Evolutionary conservation across 768 basidiomycete species (phyloP).

Genomic region (Steccherinum ochraceum): DNA sequence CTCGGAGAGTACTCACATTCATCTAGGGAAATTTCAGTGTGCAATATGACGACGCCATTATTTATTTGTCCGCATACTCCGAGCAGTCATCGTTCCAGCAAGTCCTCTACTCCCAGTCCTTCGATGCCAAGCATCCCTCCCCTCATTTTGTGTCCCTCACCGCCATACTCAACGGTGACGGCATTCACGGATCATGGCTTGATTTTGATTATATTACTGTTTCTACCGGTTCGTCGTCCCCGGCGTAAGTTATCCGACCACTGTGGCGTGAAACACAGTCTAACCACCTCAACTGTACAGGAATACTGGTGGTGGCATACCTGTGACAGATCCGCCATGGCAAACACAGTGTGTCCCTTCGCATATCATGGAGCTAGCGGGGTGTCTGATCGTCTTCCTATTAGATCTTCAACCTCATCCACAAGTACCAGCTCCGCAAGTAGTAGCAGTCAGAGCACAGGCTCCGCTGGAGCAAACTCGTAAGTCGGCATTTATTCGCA

Average conservation of each 20-base stretch:
- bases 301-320: too few species aligned
- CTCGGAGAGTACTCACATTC: not conserved
- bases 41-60: constrained; percentile 18
- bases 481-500: too few species aligned
- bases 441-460: too few species aligned
- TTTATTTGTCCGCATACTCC: constrained; percentile 15
- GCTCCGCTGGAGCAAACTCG: too few species aligned
- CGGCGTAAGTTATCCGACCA: not conserved
- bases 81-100: constrained; percentile 16
- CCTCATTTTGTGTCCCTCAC: constrained; percentile 18
- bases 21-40: constrained; percentile 17
- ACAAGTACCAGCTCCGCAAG: not conserved
- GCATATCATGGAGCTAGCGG: not conserved
- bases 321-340: not conserved
- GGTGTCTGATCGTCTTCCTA: too few species aligned
- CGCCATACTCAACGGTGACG: constrained; percentile 9
- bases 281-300: too few species aligned
- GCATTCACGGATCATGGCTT: constrained; percentile 14
- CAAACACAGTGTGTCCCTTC: not conserved
- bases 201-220: constrained; percentile 25
- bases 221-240: constrained; percentile 1
- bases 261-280: too few species aligned
- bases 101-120: constrained; percentile 16
- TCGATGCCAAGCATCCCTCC: constrained; percentile 1
- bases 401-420: not conserved